Conservation (phyloP, 768 basidiomycete species). For the Tricholoma sp. region DNA sequence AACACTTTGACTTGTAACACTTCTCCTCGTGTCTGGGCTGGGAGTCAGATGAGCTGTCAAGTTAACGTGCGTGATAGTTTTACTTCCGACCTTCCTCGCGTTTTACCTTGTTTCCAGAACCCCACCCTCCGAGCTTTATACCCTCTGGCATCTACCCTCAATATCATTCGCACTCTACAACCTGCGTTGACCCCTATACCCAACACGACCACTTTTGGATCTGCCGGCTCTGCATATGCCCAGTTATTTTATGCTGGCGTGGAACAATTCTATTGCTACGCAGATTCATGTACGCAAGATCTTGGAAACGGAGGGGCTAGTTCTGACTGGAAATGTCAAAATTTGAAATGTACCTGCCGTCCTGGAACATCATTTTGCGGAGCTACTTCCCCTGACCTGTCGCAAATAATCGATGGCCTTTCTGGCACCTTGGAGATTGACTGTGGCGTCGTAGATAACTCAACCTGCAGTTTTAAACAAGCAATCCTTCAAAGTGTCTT, state of each 20-base stretch:
- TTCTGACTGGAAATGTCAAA: conserved; percentile 65
- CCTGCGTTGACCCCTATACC: conserved; percentile 65
- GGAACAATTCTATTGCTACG: conserved; percentile 85
- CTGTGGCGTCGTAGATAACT: conserved; percentile 47
- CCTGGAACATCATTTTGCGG: conserved; percentile 74
- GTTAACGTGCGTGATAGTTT: conserved; percentile 60
- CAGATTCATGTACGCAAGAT: conserved; percentile 64
- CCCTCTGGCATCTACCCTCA: conserved; percentile 66
- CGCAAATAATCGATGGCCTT: conserved; percentile 59
- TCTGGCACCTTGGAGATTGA: conserved; percentile 60
- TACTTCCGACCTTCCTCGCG: not conserved
- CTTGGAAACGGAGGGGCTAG: conserved; percentile 32
- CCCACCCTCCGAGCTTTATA: conserved; percentile 77
- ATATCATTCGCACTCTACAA: conserved; percentile 74
- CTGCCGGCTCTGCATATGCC: conserved; percentile 48
- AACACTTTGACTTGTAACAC: conserved; percentile 72
- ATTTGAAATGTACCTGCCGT: conserved; percentile 72
- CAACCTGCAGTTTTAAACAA: conserved; percentile 78
- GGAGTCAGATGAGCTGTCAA: conserved; percentile 79
- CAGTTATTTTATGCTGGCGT: conserved; percentile 77
- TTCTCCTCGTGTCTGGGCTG: conserved; percentile 64
- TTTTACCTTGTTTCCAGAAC: conserved; percentile 44
- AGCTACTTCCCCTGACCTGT: conserved; percentile 42
- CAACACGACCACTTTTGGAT: conserved; percentile 55
- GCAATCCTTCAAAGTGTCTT: conserved; percentile 60